Percentiles rank a stretch among this genome's conserved stretches.
phyloP scores from a whole-genome alignment of 1,284 basidiomycete species.

The Bjerkandera adusta region DNA sequence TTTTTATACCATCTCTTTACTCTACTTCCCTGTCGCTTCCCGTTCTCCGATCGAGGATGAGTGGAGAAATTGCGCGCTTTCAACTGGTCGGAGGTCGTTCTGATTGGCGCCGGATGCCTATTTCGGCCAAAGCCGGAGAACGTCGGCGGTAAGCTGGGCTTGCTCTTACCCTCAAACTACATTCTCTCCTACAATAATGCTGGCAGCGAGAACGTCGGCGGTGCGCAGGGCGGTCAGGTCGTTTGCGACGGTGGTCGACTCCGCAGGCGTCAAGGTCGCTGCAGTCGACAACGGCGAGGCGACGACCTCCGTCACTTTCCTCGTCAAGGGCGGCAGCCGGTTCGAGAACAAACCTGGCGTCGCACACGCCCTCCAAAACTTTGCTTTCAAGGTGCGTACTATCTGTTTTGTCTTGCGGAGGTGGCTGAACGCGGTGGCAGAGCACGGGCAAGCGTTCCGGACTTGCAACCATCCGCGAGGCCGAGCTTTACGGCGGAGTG shows the following conservation, averaged over 20 bases:
- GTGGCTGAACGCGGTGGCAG: slow-evolving; percentile 36
- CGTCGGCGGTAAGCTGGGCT: no score
- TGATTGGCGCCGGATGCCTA: no score
- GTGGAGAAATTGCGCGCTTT: no score
- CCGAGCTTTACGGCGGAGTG: slow-evolving; percentile 93
- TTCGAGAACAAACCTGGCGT: slow-evolving; percentile 86
- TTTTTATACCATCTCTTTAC: no score
- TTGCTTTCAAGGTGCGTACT: slow-evolving; percentile 85
- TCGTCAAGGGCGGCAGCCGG: slow-evolving; percentile 89
- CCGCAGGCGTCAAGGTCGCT: slow-evolving; percentile 82
- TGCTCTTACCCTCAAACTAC: not conserved
- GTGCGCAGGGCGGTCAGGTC: slow-evolving; percentile 59
- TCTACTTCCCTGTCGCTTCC: no score
- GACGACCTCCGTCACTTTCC: slow-evolving; percentile 82
- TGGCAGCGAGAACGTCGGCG: slow-evolving; percentile 58
- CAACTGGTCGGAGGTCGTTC: no score
- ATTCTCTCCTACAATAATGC: slow-evolving; percentile 36
- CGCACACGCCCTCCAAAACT: slow-evolving; percentile 92
- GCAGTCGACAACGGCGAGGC: slow-evolving; percentile 79
- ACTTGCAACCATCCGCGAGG: slow-evolving; percentile 88
- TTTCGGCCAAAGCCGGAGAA: no score
- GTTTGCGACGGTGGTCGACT: slow-evolving; percentile 80
- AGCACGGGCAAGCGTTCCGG: slow-evolving; percentile 85
- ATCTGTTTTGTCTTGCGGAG: not conserved
- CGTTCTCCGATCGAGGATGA: no score